Evolutionary conservation across 1,139 yeast genomes (phyloP).

Genomic region (Chernovozyma aurita): DNA sequence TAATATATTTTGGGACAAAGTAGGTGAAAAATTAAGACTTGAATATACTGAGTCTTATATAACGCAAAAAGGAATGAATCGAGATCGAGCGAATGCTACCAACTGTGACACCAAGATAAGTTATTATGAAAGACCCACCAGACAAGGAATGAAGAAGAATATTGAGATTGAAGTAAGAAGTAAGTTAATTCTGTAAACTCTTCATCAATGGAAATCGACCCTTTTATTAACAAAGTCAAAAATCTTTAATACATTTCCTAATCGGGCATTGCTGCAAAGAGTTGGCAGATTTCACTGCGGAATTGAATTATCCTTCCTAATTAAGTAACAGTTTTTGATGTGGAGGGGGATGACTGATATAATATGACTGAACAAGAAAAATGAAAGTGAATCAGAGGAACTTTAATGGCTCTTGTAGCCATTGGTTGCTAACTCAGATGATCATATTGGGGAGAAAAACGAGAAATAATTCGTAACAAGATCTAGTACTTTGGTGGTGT

Average conservation of each 20-base stretch:
- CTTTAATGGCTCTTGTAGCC: no score
- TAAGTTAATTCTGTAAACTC: neutral
- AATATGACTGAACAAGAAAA: neutral
- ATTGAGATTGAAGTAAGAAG: no score
- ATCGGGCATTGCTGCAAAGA: conserved; percentile 7
- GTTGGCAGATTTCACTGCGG: conserved; percentile 7
- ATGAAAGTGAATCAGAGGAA: no score
- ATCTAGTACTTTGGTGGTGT: no score
- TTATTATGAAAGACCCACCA: neutral
- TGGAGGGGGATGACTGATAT: conserved; percentile 2
- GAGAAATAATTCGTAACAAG: no score
- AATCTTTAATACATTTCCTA: conserved; percentile 2
- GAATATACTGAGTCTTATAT: no score
- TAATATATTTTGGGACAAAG: no score
- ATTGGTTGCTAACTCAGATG: no score
- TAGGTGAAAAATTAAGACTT: no score
- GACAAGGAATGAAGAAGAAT: neutral
- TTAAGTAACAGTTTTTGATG: conserved; percentile 11
- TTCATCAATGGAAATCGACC: neutral
- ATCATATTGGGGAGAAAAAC: no score
- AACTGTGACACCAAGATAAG: neutral
- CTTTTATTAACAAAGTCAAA: neutral
- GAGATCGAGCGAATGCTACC: neutral
- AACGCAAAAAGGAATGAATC: neutral
- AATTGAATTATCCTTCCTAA: conserved; percentile 15